Base-by-base conservation (phyloP, 139 green algal species). In the Chlorella sp. region DNA sequence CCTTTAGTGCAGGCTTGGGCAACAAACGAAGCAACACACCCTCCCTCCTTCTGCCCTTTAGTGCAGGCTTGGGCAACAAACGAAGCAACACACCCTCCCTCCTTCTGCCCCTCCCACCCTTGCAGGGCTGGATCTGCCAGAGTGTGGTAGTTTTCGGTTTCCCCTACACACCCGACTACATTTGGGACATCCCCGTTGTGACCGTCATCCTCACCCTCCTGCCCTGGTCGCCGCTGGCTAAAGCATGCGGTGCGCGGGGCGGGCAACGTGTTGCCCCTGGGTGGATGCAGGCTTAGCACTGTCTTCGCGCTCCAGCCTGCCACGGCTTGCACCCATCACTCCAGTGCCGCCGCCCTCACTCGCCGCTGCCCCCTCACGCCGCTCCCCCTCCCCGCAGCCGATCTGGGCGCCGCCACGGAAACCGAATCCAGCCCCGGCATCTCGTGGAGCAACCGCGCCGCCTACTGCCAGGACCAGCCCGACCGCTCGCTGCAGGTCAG, bases 161-260 rank as follows among this genome's bases (percentile, higher is more conserved):
- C 46, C 90, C 92, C 0, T 95, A 86, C 43, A 44, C 41, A 1
- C 85, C 87, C 11, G 78, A 78, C 5, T 94, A 93, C 85, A 87
- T 86, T 44, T 78, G 76, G 11, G 69, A 44, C 46, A 73, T 88
- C 73, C 64, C 80, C 24, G 73, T 87, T 0, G 60, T 93, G 30
- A 92, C 84, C 32, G 87, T 95, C 72, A 91, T 98, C 78, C 96
- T 98, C 72, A 87, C 89, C 4, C 76, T 96, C 30, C 89, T 98
- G 38, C 95, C 97, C 24, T 98, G 92, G 90, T 85, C 88, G 67
- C 77, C 95, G 36, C 92, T 99, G 32, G 92, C 91, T 46, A 98
- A 98, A 85, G 95, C 90, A 0, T 90, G 97, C 70, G 58, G 81
- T 82, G 54, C 22, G 77, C 4, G 34, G 30, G n/a, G 32, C 8